These are phyloP conservation scores for Exophiala oligosperma DNA, from an alignment of 2,329 filamentous ascomycete species.

Conservation along the genomic window DNA sequence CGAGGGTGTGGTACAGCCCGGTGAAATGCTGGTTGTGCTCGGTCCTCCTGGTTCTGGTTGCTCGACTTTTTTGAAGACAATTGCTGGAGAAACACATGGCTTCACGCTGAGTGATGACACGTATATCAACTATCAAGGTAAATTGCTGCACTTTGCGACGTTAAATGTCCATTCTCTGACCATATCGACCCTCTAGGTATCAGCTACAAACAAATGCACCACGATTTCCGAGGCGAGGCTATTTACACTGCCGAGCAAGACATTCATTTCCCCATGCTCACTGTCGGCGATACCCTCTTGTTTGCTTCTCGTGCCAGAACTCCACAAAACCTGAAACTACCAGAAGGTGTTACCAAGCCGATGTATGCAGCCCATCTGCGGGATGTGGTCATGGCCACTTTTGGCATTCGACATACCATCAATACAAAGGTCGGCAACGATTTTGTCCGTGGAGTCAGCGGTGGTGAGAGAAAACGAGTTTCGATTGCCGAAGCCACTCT, in stretches of 20 bases:
- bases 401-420: conserved; percentile 53
- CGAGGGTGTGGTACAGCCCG: not conserved
- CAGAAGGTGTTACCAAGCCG: conserved; percentile 42
- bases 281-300: conserved; percentile 59
- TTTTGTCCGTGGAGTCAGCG: conserved; percentile 62
- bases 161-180: not conserved
- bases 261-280: conserved; percentile 75
- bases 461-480: conserved; percentile 63
- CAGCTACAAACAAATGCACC: conserved; percentile 57
- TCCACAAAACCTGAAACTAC: conserved; percentile 39
- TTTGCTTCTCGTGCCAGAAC: conserved; percentile 57
- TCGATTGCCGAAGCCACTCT: conserved; percentile 56
- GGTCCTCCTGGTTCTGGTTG: conserved; percentile 54
- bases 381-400: conserved; percentile 47
- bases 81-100: conserved; percentile 80
- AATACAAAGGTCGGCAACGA: conserved; percentile 55
- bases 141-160: conserved; percentile 14
- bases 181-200: conserved; percentile 22
- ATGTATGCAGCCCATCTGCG: conserved; percentile 40
- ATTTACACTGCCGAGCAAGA: conserved; percentile 87
- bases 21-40: conserved; percentile 43
- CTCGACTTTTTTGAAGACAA: conserved; percentile 80
- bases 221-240: conserved; percentile 78
- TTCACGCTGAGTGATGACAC: conserved; percentile 69
- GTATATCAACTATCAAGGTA: conserved; percentile 74